Base-by-base conservation (phyloP, 768 basidiomycete species). In the Naganishia vaughanmartiniae region DNA sequence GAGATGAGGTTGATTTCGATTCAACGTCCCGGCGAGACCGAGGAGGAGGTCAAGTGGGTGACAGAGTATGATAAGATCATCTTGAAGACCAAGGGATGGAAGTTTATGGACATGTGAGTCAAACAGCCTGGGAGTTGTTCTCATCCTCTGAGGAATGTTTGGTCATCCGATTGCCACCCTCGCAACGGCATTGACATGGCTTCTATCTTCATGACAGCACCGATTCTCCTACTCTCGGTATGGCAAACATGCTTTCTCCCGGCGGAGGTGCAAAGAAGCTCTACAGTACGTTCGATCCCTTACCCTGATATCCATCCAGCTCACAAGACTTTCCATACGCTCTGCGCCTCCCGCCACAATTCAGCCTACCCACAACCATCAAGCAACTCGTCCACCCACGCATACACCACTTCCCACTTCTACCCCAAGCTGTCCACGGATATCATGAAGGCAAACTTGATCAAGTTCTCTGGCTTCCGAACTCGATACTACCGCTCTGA, bases 51-150 rank as follows among this genome's bases (percentile, higher is more conserved):
- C 4, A 85, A 89, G 65, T 89, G 87, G 89, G 89, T 93, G 83
- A 87, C 92, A 17, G 93, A 96, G 81, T 82, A 90, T n/a, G 89
- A 93, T 75, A 96, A 95, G 91, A 89, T 94, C 72, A 83, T 87
- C 76, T 85, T 87, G 71, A 94, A 90, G 81, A 87, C 88, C 60
- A 84, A 86, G 74, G 91, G 91, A 72, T 76, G 88, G 82, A 89
- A 86, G 66, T 94, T 93, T 85, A 90, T 94, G 83, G 93, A 94
- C 80, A 85, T 95, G 83, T 84, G 73, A 53, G 74, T 73, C 54
- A 9, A 11, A 42, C 42, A 15, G 42, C 9, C 34, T 42, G 2
- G 42, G 42, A 42, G 2, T 11, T 42, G 42, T 15, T 42, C 7
- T 2, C 17, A 7, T 42, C 42, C 42, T 42, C 17, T 11, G 42